Base-by-base conservation (phyloP, 176 grass and related monocot genomes). In the Ensete ventricosum region DNA sequence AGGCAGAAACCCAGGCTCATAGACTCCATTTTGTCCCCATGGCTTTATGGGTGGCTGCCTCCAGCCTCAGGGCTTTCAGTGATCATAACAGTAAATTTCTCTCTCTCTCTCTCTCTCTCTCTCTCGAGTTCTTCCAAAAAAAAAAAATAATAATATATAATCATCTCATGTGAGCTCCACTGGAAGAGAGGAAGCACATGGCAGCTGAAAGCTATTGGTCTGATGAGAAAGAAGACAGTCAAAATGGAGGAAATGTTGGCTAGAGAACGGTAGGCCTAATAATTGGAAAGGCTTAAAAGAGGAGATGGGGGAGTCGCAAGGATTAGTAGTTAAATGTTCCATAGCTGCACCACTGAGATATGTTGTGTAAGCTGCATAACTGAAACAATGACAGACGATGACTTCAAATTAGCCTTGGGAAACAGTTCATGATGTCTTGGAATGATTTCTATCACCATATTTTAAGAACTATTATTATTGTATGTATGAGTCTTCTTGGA, bases 81-180 rank as follows among this genome's bases (percentile, higher is more conserved):
- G 34, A 43, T 43, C 34, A 43, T 43, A 43, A 6, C 34, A 43
- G 4, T 43, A 43, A 43, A 4, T 43, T 6, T 43, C 0, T 43
- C 34, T 43, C 34, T 43, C 34, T 43, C 29, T 34, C 29, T 34
- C 29, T 34, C 29, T 34, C 29, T 34, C 29, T 34, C 53, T 29
- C 62, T 34, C 24, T 64, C 49, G 64, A 43, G 54, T 67, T 66
- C 75, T 57, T 52, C 69, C 77, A 78, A 12, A 74, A 62, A 14
- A 43, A 43, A 2, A 25, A 25, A 25, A 25, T 25, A 25, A 23
- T 23, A 23, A 23, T 29, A 29, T 43, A 43, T 43, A 43, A 75
- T 73, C 73, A 64, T 85, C 66, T 80, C 82, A 82, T 79, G 79
- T 85, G 79, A 85, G 71, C 76, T 80, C 80, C 83, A 85, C 76